Percentiles rank a stretch among this genome's conserved stretches.
Conservation (phyloP, 2,329 filamentous ascomycete species). For the Thelonectria discophora region DNA sequence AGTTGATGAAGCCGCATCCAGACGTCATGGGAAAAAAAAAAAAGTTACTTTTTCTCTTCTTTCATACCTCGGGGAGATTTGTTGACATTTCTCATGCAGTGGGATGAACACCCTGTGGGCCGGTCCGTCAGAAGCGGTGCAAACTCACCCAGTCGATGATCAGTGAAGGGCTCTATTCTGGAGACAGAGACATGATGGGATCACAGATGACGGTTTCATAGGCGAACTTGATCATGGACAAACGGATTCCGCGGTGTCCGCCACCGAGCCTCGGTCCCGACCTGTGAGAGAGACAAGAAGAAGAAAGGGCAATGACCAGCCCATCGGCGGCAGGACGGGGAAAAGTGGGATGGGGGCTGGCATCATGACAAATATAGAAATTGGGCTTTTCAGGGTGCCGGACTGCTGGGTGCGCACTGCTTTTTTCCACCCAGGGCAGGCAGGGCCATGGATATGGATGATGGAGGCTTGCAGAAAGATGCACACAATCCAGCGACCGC, state of each 20-base stretch:
- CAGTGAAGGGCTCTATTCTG: no score
- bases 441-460: no score
- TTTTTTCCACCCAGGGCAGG: no score
- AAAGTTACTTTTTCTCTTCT: background rate
- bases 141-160: no score
- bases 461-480: background rate
- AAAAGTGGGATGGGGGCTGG: background rate
- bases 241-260: background rate
- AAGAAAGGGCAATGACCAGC: background rate
- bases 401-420: no score
- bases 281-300: background rate
- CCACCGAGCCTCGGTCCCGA: background rate
- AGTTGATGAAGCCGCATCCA: background rate
- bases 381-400: background rate
- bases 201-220: background rate
- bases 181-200: background rate
- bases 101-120: background rate
- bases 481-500: background rate
- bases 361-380: conserved; percentile 1
- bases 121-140: no score
- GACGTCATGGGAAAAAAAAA: background rate
- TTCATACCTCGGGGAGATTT: background rate
- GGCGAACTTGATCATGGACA: no score
- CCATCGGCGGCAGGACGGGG: background rate
- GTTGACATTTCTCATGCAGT: background rate